Evolutionary conservation across 140 eudicot species (phyloP).

Genomic region (Bidens hawaiensis): DNA sequence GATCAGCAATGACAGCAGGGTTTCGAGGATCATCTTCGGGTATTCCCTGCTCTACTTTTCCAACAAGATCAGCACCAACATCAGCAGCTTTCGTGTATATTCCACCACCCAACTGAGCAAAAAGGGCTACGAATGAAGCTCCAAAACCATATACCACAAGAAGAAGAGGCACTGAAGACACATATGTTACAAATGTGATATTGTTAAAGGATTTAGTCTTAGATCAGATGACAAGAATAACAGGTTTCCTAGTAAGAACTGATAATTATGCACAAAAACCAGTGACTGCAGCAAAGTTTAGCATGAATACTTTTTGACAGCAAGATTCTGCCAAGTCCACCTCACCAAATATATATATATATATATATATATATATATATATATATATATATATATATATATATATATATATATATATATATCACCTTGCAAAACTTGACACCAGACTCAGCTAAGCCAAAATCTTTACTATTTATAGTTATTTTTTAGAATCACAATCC

Average conservation of each 20-base stretch:
- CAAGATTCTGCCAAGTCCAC: not conserved
- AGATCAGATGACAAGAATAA: constrained; percentile 9
- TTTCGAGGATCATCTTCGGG: constrained; percentile 99
- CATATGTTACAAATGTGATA: not conserved
- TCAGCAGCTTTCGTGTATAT: constrained; percentile 98
- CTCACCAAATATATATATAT: too few relatives aligned
- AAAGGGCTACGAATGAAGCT: constrained; percentile 98
- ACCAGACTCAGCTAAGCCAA: not conserved
- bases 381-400: too few relatives aligned
- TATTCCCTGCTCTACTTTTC: constrained; percentile 97
- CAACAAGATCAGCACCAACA: constrained; percentile 99
- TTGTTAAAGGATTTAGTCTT: constrained; percentile 5
- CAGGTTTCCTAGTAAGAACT: not conserved
- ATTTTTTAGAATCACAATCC: too few relatives aligned
- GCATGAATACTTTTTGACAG: constrained; percentile 7
- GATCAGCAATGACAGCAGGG: constrained; percentile 99
- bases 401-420: too few relatives aligned
- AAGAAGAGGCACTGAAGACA: constrained; percentile 85
- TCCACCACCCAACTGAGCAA: constrained; percentile 99
- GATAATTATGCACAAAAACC: not conserved
- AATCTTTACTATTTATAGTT: too few relatives aligned
- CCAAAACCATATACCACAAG: constrained; percentile 99
- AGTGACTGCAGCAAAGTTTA: not conserved
- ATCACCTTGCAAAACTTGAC: constrained; percentile 13
- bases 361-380: too few relatives aligned